Evolutionary conservation across 176 grass and related monocot genomes (phyloP), one percentile per base, ranked within the genome.

Genomic region (Raddia distichophylla): DNA sequence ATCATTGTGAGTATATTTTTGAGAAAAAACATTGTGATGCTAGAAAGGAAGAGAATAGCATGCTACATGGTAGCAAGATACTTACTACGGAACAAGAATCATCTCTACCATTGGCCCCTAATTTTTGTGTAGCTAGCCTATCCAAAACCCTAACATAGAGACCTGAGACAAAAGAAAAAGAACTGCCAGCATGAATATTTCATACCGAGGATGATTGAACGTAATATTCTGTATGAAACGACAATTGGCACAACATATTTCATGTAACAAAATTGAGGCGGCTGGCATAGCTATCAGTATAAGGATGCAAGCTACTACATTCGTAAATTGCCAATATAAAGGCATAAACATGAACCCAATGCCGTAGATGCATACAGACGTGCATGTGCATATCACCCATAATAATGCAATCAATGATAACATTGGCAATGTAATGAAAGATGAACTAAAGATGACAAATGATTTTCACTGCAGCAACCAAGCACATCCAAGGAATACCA

Each of bases 31-130:
- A 51, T 46, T 83, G 8, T 1, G 7, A 75, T 35, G 45, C 33
- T 74, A 61, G 50, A 40, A 64, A 12, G 12, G 46, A 65, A 46
- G 56, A 82, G 35, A 53, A 86, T 54, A 86, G 35, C 34, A 74
- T 66, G 60, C 56, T 82, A 55, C 72, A 75, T 69, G 63, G 58
- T 16, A 90, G 69, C 43, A 90, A 50, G 22, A 77, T 45, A 91
- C 92, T 89, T 74, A 97, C 91, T 81, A 91, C 42, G 78, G 86
- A 69, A 76, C 90, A 83, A 27, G 27, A 27, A 80, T 98, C 88
- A 73, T 93, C 95, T 85, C 90, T 87, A 75, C 88, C 92, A 64
- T 91, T 94, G 67, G 81, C 78, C 59, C 88, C 92, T 82, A 98
- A 85, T 49, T 84, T 64, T 63, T 92, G 83, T 48, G 81, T 79